phyloP scores from a whole-genome alignment of 371 early-diverging fungal species.

The Mortierella sp. region DNA sequence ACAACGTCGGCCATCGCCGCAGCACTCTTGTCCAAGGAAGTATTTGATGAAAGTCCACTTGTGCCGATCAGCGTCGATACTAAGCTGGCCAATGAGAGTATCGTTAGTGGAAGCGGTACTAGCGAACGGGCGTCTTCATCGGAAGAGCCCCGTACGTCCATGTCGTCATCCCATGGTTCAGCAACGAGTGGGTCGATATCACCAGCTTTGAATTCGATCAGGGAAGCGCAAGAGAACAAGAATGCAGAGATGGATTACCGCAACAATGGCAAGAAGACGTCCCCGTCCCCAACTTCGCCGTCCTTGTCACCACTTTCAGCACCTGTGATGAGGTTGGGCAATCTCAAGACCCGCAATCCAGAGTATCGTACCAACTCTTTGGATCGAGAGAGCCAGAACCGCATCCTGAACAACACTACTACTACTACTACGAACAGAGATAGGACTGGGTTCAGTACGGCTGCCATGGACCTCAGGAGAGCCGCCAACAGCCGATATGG shows the following conservation, averaged over 20 bases:
- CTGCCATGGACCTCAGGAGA: conserved; percentile 36
- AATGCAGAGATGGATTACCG: not conserved
- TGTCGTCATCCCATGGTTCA: conserved; percentile 23
- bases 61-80: conserved; percentile 18
- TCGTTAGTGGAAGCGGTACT: not conserved
- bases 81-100: conserved; percentile 19
- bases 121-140: conserved; percentile 5
- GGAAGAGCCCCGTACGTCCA: conserved; percentile 16
- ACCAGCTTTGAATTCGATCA: conserved; percentile 12
- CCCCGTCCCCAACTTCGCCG: conserved; percentile 6
- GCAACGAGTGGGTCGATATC: conserved; percentile 19
- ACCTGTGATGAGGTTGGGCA: conserved; percentile 4
- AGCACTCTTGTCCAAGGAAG: not conserved
- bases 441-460: conserved; percentile 27
- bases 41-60: not conserved
- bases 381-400: conserved; percentile 9
- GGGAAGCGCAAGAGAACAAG: not conserved
- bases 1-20: conserved; percentile 9
- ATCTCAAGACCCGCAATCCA: conserved; percentile 7
- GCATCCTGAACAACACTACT: not conserved
- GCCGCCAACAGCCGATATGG: not conserved
- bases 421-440: not conserved
- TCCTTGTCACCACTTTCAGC: conserved; percentile 4
- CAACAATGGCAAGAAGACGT: not conserved
- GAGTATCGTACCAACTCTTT: conserved; percentile 20